A percentile compares a stretch with the other conserved stretches of the same genome.
These are phyloP conservation scores for Zygosaccharomyces pseudobailii DNA, from an alignment of 1,139 yeast species.

Conservation along the genomic window DNA sequence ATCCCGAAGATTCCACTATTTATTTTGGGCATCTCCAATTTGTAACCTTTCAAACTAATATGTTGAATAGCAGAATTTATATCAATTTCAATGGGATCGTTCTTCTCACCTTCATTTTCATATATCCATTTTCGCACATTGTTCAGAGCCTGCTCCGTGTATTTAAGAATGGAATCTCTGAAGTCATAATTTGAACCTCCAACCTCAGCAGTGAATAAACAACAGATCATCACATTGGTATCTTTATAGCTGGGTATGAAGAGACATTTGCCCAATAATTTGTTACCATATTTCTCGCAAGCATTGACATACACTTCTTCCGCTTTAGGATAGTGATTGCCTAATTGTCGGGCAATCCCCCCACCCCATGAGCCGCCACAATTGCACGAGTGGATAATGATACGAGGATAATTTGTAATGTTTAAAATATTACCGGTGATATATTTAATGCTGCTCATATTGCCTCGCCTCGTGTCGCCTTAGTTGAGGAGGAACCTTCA, in stretches of 20 bases:
- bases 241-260: constrained; percentile 24
- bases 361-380: constrained; percentile 82
- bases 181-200: constrained; percentile 24
- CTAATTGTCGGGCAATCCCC: constrained; percentile 46
- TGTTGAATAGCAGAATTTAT: not conserved
- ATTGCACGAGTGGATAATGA: constrained; percentile 62
- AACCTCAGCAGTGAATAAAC: constrained; percentile 26
- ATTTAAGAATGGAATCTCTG: constrained; percentile 15
- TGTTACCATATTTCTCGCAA: constrained; percentile 22
- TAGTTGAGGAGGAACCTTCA: not conserved
- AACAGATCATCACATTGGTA: constrained; percentile 20
- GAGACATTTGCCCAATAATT: constrained; percentile 24
- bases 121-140: constrained; percentile 9
- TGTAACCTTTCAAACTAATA: constrained; percentile 15
- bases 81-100: constrained; percentile 8
- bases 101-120: constrained; percentile 1
- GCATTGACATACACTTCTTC: constrained; percentile 24
- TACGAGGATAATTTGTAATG: constrained; percentile 14
- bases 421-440: constrained; percentile 22
- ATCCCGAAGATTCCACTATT: constrained; percentile 77
- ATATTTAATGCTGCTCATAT: constrained; percentile 18
- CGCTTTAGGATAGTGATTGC: constrained; percentile 23
- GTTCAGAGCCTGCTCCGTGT: constrained; percentile 19
- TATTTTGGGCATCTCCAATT: constrained; percentile 65
- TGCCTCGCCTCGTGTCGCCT: not conserved